These are phyloP conservation scores for Ceratocystis cacaofunesta DNA, from an alignment of 2,329 filamentous ascomycete genomes.

Conservation along the genomic window DNA sequence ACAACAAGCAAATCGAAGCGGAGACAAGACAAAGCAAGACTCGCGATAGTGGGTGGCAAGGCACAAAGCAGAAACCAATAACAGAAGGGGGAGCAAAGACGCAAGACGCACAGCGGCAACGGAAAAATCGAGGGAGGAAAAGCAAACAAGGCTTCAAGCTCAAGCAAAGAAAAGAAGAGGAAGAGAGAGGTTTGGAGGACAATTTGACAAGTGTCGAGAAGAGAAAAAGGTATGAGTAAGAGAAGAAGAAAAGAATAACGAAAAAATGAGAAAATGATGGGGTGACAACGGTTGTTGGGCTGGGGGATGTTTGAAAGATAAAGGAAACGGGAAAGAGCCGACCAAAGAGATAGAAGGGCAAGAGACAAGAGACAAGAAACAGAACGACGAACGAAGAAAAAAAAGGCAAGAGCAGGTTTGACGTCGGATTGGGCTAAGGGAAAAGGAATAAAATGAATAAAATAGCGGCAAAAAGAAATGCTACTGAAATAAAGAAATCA, in stretches of 20 bases:
- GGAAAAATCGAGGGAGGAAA: not conserved
- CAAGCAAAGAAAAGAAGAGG: not conserved
- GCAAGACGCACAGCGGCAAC: not conserved
- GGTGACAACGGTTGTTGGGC: slow-evolving; percentile 2
- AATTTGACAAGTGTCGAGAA: not conserved
- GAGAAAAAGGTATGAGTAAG: not conserved
- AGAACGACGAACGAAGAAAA: not conserved
- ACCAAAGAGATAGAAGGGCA: too few species aligned
- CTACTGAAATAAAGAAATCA: not conserved
- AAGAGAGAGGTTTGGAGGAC: not conserved
- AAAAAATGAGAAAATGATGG: not conserved
- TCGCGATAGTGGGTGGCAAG: not conserved
- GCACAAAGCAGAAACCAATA: not conserved
- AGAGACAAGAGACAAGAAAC: too few species aligned
- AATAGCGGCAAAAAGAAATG: not conserved
- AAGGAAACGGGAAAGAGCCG: slow-evolving; percentile 2
- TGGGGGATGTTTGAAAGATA: not conserved
- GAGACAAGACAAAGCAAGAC: not conserved
- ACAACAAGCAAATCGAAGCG: not conserved
- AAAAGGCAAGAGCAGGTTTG: not conserved
- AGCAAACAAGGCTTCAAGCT: slow-evolving; percentile 1
- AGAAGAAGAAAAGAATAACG: not conserved
- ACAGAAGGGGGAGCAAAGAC: not conserved
- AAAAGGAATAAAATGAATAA: not conserved
- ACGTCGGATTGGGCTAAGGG: not conserved